Conservation (phyloP, 306 rosid species). For the Cucumis melo region DNA sequence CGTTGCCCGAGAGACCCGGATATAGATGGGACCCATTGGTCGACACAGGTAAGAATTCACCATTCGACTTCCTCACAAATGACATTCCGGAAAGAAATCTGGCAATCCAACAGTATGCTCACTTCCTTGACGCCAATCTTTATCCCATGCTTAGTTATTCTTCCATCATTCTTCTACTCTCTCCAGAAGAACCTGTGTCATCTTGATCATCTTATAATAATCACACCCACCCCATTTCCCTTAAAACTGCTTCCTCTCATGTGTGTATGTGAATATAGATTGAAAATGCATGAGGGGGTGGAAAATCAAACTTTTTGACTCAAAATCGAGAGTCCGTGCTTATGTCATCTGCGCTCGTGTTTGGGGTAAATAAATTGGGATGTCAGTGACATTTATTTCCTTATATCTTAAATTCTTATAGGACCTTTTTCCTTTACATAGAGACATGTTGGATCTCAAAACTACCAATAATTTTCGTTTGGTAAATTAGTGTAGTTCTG, state of each 20-base stretch:
- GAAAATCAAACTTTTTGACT: too few species aligned
- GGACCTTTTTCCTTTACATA: not conserved
- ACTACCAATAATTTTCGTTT: not conserved
- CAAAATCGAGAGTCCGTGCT: too few species aligned
- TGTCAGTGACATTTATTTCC: not conserved
- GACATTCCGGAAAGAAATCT: constrained; percentile 55
- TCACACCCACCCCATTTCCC: not conserved
- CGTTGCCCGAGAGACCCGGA: constrained; percentile 76
- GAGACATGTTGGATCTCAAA: not conserved
- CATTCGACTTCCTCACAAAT: constrained; percentile 62
- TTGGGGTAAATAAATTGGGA: too few species aligned
- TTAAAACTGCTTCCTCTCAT: not conserved
- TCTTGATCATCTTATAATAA: not conserved
- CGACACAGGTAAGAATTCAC: constrained; percentile 72
- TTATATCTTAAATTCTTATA: not conserved
- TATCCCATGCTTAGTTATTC: constrained; percentile 97
- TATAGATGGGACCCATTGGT: constrained; percentile 74
- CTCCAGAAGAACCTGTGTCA: constrained; percentile 31
- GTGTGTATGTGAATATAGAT: not conserved
- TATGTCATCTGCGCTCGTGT: too few species aligned
- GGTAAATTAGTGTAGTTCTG: not conserved
- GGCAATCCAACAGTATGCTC: constrained; percentile 60
- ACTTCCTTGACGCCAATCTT: constrained; percentile 59
- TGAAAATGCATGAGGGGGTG: too few species aligned
- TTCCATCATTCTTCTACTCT: constrained; percentile 62